Evolutionary conservation across 2,329 filamentous ascomycete genomes (phyloP), one percentile per base, ranked within the genome.

Genomic region (Rutstroemia sp.): DNA sequence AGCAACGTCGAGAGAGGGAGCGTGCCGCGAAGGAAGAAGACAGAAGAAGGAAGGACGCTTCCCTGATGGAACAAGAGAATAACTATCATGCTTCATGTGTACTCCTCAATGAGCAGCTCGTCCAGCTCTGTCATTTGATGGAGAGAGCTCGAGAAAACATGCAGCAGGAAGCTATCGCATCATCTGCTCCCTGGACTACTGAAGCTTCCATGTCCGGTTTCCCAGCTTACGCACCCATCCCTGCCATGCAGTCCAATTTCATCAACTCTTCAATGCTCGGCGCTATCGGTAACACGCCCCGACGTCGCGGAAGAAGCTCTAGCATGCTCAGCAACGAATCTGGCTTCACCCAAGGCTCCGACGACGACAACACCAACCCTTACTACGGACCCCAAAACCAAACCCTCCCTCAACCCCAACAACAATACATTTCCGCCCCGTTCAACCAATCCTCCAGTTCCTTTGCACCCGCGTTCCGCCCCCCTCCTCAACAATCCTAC

Each of bases 291-390:
- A 50, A 51, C 46, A 23, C 16, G 52, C 57, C 14, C 38, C 41
- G 55, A 16, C 39, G n/a, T 25, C 48, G 55, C 39, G 55, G 55
- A 19, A 53, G 83, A 49, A 85, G 82, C 30, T 85, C 81, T 9
- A 85, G 81, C 57, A 86, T 86, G 83, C 77, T 86, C 2, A 85
- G 82, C 65, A 79, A 85, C 63, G 73, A 86, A 3, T 85, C 81
- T n/a, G 82, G 82, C 19, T 84, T 86, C 63, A 86, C 83, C 7
- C 81, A 85, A 70, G 81, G 78, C 16, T 83, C 79, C 62, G 75
- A 74, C 49, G 80, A 56, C 19, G 54, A 51, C 19, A 37, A 50
- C 14, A 38, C 27, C 6, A n/a, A 9, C n/a, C 38, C 9, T n/a
- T 52, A 37, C 21, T 52, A 52, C 38, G 47, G 46, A 12, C 48